phyloP scores from a whole-genome alignment of 2,329 filamentous ascomycete genomes.

The Grosmannia serpens region DNA sequence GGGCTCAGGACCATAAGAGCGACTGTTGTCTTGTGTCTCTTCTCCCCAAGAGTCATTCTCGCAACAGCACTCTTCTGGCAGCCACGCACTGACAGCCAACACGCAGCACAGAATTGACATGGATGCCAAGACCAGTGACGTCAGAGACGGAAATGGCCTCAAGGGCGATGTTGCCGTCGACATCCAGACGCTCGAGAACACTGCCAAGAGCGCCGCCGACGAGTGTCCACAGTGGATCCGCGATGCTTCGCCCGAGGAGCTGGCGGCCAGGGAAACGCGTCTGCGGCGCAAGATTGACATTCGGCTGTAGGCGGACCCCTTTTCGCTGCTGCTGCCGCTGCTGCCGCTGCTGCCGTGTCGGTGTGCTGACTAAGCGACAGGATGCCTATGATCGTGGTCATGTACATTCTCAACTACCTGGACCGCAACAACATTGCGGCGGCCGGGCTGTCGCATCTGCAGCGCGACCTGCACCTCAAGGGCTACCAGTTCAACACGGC shows the following conservation, averaged over 20 bases:
- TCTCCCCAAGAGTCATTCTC: too few relatives aligned
- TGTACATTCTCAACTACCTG: constrained; percentile 20
- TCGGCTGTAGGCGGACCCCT: background rate
- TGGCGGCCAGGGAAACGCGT: background rate
- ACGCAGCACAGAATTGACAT: too few relatives aligned
- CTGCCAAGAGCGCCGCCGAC: background rate
- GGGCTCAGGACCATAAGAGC: too few relatives aligned
- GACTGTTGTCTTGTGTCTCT: too few relatives aligned
- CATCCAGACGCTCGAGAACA: background rate
- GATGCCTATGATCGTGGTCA: constrained; percentile 15
- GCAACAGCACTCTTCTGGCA: too few relatives aligned
- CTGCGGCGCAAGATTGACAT: background rate
- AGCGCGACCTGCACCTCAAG: constrained; percentile 2
- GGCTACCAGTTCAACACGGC: constrained; percentile 5
- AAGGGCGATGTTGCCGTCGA: background rate
- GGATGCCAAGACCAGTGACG: too few relatives aligned
- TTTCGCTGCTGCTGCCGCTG: background rate
- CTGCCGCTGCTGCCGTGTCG: too few relatives aligned
- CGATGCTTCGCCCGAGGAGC: background rate
- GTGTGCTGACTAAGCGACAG: background rate
- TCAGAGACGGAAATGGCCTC: too few relatives aligned
- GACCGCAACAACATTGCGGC: constrained; percentile 22
- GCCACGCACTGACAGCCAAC: too few relatives aligned
- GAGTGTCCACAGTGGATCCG: background rate
- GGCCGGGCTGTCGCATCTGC: constrained; percentile 18